phyloP scores from a whole-genome alignment of 805 yeast genomes.

The Monosporozyma solicola region DNA sequence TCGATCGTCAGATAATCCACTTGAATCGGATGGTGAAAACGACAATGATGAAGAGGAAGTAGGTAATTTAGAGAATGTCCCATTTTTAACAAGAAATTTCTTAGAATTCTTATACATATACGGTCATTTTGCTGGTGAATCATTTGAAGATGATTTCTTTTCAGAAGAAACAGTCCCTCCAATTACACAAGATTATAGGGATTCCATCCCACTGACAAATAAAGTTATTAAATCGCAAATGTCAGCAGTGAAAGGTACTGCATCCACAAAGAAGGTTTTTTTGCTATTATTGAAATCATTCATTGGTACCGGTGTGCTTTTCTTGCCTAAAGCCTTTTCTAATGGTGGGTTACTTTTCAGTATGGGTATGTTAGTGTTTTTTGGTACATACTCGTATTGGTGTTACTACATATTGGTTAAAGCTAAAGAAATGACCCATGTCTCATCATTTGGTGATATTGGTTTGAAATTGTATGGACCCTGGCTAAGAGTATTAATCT shows the following conservation, averaged over 20 bases:
- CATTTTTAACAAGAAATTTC: constrained; percentile 60
- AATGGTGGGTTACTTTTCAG: constrained; percentile 68
- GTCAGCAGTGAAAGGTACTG: constrained; percentile 45
- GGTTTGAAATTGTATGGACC: constrained; percentile 56
- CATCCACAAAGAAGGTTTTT: constrained; percentile 65
- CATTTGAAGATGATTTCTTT: constrained; percentile 55
- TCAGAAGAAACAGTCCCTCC: constrained; percentile 19
- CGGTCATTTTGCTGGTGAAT: constrained; percentile 85
- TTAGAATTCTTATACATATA: constrained; percentile 68
- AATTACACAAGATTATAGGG: constrained; percentile 17
- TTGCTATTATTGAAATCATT: constrained; percentile 64
- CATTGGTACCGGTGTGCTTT: constrained; percentile 68
- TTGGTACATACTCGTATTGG: constrained; percentile 68
- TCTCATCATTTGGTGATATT: constrained; percentile 72
- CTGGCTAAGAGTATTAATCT: constrained; percentile 54
- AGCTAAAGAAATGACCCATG: constrained; percentile 50
- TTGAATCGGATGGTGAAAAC: neutral
- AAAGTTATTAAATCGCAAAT: constrained; percentile 12
- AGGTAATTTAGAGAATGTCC: constrained; percentile 29
- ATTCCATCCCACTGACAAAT: constrained; percentile 16
- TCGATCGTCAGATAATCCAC: neutral
- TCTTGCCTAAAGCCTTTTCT: constrained; percentile 58
- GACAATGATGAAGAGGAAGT: constrained; percentile 2
- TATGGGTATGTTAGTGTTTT: constrained; percentile 40
- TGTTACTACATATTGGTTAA: constrained; percentile 60